A percentile compares a stretch with the other conserved stretches of the same genome.
Evolutionary conservation across 2,329 filamentous ascomycete species (phyloP).

Genomic region (Venturia carpophila): DNA sequence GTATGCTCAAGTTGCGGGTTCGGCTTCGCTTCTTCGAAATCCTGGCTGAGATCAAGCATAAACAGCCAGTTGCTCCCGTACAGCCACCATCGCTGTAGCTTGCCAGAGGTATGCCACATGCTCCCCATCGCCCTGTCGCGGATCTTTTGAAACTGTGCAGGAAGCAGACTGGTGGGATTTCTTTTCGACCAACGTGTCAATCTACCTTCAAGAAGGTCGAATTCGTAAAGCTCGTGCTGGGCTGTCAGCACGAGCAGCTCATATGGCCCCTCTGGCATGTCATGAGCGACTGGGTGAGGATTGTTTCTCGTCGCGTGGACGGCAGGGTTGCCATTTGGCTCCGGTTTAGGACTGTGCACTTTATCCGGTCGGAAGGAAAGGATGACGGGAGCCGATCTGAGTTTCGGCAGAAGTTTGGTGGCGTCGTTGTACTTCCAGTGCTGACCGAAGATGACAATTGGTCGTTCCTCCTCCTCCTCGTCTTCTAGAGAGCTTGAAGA

Average conservation of each 20-base stretch:
- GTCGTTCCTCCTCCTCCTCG: slow-evolving; percentile 35
- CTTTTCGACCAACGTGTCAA: slow-evolving; percentile 79
- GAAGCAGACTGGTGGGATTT: slow-evolving; percentile 69
- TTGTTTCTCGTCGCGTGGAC: slow-evolving; percentile 44
- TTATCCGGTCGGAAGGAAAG: slow-evolving; percentile 39
- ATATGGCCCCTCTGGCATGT: slow-evolving; percentile 46
- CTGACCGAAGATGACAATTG: slow-evolving; percentile 49
- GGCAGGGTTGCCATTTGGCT: slow-evolving; percentile 40
- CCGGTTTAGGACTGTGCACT: slow-evolving; percentile 15
- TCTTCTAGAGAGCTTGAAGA: slow-evolving; percentile 21
- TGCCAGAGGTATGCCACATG: slow-evolving; percentile 66
- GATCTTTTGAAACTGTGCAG: slow-evolving; percentile 63
- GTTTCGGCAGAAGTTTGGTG: slow-evolving; percentile 42
- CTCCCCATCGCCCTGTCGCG: slow-evolving; percentile 76
- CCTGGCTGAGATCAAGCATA: slow-evolving; percentile 78
- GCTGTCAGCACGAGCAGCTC: slow-evolving; percentile 55
- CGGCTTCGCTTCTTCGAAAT: slow-evolving; percentile 44
- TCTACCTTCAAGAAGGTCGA: slow-evolving; percentile 68
- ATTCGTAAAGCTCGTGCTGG: slow-evolving; percentile 63
- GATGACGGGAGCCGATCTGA: slow-evolving; percentile 39
- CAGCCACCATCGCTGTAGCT: slow-evolving; percentile 61
- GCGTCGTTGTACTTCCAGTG: slow-evolving; percentile 70
- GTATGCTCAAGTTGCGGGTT: slow-evolving; percentile 13
- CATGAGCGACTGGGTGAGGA: slow-evolving; percentile 48
- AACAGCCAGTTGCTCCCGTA: slow-evolving; percentile 81